Evolutionary conservation across 768 basidiomycete genomes (phyloP), one percentile per base, ranked within the genome.

Genomic region (Kwoniella botswanensis): DNA sequence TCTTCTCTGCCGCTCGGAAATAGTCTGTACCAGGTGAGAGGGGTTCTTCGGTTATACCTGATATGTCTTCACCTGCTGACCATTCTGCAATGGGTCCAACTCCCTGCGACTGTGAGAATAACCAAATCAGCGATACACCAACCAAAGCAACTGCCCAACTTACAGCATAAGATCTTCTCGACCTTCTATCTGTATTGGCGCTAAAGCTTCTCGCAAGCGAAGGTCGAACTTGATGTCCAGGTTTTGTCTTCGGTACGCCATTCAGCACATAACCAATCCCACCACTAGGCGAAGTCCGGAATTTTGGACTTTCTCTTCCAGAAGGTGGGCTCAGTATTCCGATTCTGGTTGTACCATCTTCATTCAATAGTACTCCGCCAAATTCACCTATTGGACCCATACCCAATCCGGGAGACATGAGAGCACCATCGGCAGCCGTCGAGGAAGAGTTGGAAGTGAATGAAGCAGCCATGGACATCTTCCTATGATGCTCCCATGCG

Each of bases 41-140:
- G 12, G 79, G 76, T 54, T 73, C 73, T 57, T 74, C 74, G 18
- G 29, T 52, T 42, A 60, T 57, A 1, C 58, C 52, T n/a, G 46
- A 55, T 2, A 42, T 54, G 3, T 66, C 61, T 55, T 58, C 72
- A 29, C 69, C 46, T 15, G 44, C 68, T 13, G 73, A 52, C 71
- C 75, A 72, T 55, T 83, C 82, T 24, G 80, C 81, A 29, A 83
- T 83, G 0, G 81, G 71, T 43, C 74, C 81, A 6, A 82, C 78
- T 22, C 77, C 75, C 61, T 78, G 73, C 3, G 68, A 68, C 74
- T 79, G 59, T 15, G 26, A 50, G n/a, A 53, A 46, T n/a, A 26
- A 21, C 13, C 18, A 13, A 52, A 24, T 56, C 18, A 55, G 24
- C 62, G 44, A 53, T 21, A 18, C 5, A 57, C 24, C 18, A 72